Evolutionary conservation across 441 rosid species (phyloP).

Genomic region (Pelargonium fulgidum): DNA sequence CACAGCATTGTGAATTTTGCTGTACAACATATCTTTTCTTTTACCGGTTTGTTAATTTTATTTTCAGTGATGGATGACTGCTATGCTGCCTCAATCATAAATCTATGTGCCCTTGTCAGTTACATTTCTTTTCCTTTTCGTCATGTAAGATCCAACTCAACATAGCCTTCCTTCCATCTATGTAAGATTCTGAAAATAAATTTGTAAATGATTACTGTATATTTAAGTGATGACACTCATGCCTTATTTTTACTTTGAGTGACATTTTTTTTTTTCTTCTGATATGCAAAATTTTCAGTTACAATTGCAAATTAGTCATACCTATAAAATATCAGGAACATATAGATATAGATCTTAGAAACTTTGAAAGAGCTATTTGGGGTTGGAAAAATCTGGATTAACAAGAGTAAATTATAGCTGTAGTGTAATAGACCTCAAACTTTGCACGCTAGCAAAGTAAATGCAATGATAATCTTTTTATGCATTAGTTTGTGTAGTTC

Average conservation of each 20-base stretch:
- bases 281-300: no score
- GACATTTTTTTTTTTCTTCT: neutral
- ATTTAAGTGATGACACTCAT: neutral
- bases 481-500: no score
- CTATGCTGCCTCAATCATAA: slow-evolving; percentile 1
- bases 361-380: no score
- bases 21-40: neutral
- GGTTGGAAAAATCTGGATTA: no score
- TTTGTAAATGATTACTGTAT: slow-evolving; percentile 4
- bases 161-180: neutral
- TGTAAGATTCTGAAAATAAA: neutral
- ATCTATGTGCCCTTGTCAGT: neutral
- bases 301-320: no score
- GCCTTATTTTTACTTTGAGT: neutral
- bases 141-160: slow-evolving; percentile 2
- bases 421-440: no score
- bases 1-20: neutral
- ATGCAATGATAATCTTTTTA: no score
- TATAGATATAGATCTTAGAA: no score
- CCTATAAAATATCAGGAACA: no score
- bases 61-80: slow-evolving; percentile 6
- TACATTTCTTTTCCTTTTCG: neutral
- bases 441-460: no score
- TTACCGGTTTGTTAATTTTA: neutral
- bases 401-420: no score